A percentile compares a stretch with the other conserved stretches of the same genome.
Evolutionary conservation across 2,329 filamentous ascomycete genomes (phyloP).

Genomic region (Aspergillus sp.): DNA sequence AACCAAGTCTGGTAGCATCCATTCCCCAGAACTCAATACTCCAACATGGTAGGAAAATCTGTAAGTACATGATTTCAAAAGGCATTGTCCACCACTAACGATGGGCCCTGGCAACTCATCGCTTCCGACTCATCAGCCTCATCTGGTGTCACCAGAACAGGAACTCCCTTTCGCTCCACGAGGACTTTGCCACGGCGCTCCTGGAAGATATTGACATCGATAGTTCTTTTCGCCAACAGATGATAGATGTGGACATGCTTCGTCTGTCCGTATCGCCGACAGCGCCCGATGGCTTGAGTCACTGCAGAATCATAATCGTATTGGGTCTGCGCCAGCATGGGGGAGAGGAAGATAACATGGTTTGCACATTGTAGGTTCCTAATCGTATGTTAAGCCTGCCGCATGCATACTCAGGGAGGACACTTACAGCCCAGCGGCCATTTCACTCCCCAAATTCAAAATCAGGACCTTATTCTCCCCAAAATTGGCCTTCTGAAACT

Average conservation of each 20-base stretch:
- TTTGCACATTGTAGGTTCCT: constrained; percentile 64
- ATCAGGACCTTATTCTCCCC: constrained; percentile 50
- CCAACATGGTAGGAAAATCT: neutral
- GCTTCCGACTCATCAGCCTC: constrained; percentile 19
- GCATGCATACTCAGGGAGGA: neutral
- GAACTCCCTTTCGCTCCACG: constrained; percentile 22
- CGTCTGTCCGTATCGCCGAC: constrained; percentile 56
- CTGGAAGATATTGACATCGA: constrained; percentile 47
- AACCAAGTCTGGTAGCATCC: too few relatives aligned
- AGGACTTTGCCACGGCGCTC: constrained; percentile 29
- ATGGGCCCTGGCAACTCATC: constrained; percentile 24
- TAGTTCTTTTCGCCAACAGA: constrained; percentile 41
- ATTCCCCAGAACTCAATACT: too few relatives aligned
- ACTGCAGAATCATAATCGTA: constrained; percentile 58
- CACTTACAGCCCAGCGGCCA: constrained; percentile 60
- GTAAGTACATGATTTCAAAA: constrained; percentile 13
- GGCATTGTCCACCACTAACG: constrained; percentile 25
- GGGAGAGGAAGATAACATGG: constrained; percentile 62
- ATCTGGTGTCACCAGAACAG: constrained; percentile 16
- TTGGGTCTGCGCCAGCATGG: constrained; percentile 49
- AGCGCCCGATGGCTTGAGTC: constrained; percentile 62
- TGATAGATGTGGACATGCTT: constrained; percentile 59
- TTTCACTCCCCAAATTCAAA: constrained; percentile 55
- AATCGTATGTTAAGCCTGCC: neutral
- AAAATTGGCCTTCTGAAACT: constrained; percentile 40